Evolutionary conservation across 495 filamentous ascomycete genomes (phyloP).

Genomic region (Xylaria curta): DNA sequence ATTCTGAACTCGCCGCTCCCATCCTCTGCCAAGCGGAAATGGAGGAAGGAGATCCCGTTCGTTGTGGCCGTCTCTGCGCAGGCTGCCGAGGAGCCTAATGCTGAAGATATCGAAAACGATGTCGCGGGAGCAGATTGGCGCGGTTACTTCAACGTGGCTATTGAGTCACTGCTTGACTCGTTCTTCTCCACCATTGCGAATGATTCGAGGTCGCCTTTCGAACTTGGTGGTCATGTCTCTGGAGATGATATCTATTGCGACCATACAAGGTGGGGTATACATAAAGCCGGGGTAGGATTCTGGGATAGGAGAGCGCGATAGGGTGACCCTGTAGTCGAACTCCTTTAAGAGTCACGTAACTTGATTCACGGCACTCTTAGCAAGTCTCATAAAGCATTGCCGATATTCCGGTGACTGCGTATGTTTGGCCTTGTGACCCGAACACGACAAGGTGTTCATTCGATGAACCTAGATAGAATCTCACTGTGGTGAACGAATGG

Average conservation of each 20-base stretch:
- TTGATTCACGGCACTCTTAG: neutral
- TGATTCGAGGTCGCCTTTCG: slow-evolving; percentile 9
- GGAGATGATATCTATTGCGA: slow-evolving; percentile 22
- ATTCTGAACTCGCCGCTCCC: slow-evolving; percentile 19
- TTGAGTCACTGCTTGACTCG: slow-evolving; percentile 15
- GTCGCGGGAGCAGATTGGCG: slow-evolving; percentile 8
- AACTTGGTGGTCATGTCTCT: slow-evolving; percentile 5
- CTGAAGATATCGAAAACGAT: neutral
- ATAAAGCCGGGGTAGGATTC: slow-evolving; percentile 8
- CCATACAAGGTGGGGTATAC: slow-evolving; percentile 17
- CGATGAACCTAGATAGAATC: neutral
- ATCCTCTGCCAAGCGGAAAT: neutral
- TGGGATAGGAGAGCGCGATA: slow-evolving; percentile 9
- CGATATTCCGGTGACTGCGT: neutral
- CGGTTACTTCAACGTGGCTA: slow-evolving; percentile 17
- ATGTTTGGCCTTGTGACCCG: neutral
- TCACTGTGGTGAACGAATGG: neutral
- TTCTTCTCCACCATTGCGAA: slow-evolving; percentile 9
- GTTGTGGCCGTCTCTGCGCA: slow-evolving; percentile 16
- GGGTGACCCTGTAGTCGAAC: neutral
- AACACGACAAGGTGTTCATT: neutral
- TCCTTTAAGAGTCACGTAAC: neutral
- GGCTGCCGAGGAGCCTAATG: slow-evolving; percentile 2
- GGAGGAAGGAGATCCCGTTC: slow-evolving; percentile 18
- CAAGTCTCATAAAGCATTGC: neutral